Evolutionary conservation across 805 yeast genomes (phyloP).

Genomic region (Saccharomyces mikatae): DNA sequence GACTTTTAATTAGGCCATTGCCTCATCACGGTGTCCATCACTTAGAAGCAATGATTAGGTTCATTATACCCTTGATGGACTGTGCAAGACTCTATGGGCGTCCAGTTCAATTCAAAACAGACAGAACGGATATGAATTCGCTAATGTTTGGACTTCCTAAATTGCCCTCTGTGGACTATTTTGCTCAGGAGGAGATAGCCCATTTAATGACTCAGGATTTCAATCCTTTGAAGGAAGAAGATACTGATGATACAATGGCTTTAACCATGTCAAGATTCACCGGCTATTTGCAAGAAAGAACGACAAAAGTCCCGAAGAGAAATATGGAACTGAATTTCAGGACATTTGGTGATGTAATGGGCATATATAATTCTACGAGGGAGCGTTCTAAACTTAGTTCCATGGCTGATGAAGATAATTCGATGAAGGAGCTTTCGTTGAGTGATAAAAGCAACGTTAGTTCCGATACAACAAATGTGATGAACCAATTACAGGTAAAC

Average conservation of each 20-base stretch:
- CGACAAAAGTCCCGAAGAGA: slow-evolving; percentile 4
- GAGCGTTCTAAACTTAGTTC: not conserved
- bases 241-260: slow-evolving; percentile 9
- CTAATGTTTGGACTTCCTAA: slow-evolving; percentile 65
- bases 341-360: not conserved
- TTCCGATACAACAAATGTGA: not conserved
- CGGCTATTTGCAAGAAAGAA: slow-evolving; percentile 6
- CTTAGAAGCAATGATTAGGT: slow-evolving; percentile 60
- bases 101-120: slow-evolving; percentile 50
- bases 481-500: not conserved
- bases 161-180: slow-evolving; percentile 55
- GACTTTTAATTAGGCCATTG: slow-evolving; percentile 50
- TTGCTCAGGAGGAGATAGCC: slow-evolving; percentile 24
- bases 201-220: slow-evolving; percentile 1
- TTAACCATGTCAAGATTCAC: slow-evolving; percentile 14
- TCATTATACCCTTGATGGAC: slow-evolving; percentile 59
- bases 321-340: slow-evolving; percentile 22
- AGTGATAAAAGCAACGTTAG: not conserved
- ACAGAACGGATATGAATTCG: slow-evolving; percentile 43
- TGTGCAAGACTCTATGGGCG: slow-evolving; percentile 65
- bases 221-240: slow-evolving; percentile 1
- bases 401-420: not conserved
- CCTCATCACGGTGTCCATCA: slow-evolving; percentile 61
- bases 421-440: not conserved
- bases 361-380: not conserved